Conservation (phyloP, 2,329 filamentous ascomycete species). For the Botrytis pseudocinerea region DNA sequence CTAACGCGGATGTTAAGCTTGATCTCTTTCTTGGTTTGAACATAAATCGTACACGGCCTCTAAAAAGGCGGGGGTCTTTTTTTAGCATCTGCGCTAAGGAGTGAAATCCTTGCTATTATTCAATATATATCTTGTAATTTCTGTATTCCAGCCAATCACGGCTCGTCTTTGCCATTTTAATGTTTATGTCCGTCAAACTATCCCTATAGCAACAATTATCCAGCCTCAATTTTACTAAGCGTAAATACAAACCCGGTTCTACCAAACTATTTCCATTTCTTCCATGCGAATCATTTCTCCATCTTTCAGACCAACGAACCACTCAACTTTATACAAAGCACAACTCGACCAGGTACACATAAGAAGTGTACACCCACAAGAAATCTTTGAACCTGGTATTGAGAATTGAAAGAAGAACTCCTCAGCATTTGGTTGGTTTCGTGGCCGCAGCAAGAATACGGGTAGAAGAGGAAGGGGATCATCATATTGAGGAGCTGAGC, state of each 20-base stretch:
- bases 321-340: slow-evolving; percentile 16
- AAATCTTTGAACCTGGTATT: background rate
- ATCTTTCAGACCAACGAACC: slow-evolving; percentile 17
- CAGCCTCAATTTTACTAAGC: slow-evolving; percentile 8
- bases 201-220: slow-evolving; percentile 13
- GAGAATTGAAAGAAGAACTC: background rate
- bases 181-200: background rate
- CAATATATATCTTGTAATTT: background rate
- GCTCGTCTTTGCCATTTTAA: background rate
- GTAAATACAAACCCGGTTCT: slow-evolving; percentile 20
- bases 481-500: background rate
- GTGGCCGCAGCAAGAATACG: background rate
- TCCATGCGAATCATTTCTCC: slow-evolving; percentile 21
- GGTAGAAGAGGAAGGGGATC: background rate
- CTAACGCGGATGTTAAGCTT: background rate
- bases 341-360: background rate
- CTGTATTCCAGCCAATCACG: background rate
- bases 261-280: slow-evolving; percentile 10
- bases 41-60: slow-evolving; percentile 7
- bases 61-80: slow-evolving; percentile 9
- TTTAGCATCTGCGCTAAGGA: background rate
- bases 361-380: slow-evolving; percentile 12
- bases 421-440: background rate
- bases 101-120: background rate
- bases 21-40: background rate